These are phyloP conservation scores for Rhizoctonia solani DNA, from an alignment of 1,284 basidiomycete species.

Conservation along the genomic window DNA sequence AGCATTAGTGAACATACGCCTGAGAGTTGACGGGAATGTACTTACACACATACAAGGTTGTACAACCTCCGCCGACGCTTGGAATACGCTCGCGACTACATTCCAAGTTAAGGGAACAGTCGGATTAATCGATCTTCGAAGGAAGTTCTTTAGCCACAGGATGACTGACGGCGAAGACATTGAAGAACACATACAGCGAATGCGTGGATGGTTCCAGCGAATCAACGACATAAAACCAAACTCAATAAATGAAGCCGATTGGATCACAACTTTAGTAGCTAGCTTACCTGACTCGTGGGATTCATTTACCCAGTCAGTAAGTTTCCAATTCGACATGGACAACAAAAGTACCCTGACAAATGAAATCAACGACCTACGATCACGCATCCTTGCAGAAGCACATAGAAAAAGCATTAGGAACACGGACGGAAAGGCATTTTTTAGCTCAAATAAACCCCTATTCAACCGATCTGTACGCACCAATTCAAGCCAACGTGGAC, in stretches of 20 bases:
- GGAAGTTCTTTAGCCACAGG: too few species aligned
- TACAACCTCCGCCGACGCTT: neutral
- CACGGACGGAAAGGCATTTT: neutral
- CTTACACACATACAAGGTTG: constrained; percentile 13
- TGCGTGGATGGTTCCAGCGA: too few species aligned
- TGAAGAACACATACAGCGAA: too few species aligned
- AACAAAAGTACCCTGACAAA: neutral
- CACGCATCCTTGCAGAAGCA: neutral
- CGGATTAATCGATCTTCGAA: too few species aligned
- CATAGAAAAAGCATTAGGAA: neutral
- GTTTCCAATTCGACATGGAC: neutral
- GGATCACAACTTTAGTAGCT: too few species aligned
- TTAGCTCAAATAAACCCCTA: neutral
- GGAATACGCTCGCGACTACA: neutral
- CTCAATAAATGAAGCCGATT: too few species aligned
- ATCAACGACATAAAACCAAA: too few species aligned
- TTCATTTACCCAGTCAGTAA: constrained; percentile 9
- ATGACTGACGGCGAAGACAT: too few species aligned
- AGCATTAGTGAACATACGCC: neutral
- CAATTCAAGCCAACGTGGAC: neutral
- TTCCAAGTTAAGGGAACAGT: constrained; percentile 13
- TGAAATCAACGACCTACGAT: neutral
- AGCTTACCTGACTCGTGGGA: constrained; percentile 18
- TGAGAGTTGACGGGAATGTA: neutral
- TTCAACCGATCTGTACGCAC: neutral